Evolutionary conservation across 768 basidiomycete species (phyloP).

Genomic region (Cyclocybe cylindracea): DNA sequence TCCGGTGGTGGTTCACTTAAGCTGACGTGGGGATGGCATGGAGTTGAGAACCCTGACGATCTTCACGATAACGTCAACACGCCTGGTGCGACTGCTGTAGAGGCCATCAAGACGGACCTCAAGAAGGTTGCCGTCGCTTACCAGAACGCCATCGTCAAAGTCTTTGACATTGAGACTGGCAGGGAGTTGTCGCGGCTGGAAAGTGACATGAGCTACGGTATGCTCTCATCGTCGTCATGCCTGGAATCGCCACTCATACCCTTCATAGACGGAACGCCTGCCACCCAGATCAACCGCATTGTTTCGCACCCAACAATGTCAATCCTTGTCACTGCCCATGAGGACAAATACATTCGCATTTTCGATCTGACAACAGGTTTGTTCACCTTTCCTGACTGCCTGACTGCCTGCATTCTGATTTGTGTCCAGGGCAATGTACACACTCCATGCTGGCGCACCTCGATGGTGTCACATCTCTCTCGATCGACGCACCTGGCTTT

Average conservation of each 20-base stretch:
- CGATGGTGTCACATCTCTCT: slow-evolving; percentile 88
- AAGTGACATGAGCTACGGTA: slow-evolving; percentile 62
- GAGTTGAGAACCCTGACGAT: slow-evolving; percentile 54
- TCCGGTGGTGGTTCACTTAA: slow-evolving; percentile 65
- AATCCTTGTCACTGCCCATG: slow-evolving; percentile 86
- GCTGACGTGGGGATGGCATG: slow-evolving; percentile 81
- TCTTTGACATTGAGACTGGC: slow-evolving; percentile 90
- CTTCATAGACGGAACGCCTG: slow-evolving; percentile 64
- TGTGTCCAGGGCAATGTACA: slow-evolving; percentile 71
- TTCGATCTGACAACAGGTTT: slow-evolving; percentile 83
- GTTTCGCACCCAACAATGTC: slow-evolving; percentile 91
- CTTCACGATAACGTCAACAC: slow-evolving; percentile 50
- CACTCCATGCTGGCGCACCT: slow-evolving; percentile 90
- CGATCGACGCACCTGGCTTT: slow-evolving; percentile 85
- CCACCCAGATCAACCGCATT: slow-evolving; percentile 83
- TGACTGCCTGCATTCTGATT: slow-evolving; percentile 3
- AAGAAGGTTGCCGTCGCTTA: slow-evolving; percentile 91
- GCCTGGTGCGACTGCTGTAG: slow-evolving; percentile 81
- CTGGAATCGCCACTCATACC: slow-evolving; percentile 1
- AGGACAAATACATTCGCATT: slow-evolving; percentile 91
- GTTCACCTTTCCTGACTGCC: slow-evolving; percentile 20
- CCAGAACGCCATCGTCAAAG: slow-evolving; percentile 84
- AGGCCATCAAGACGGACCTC: slow-evolving; percentile 79
- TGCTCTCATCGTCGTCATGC: slow-evolving; percentile 16
- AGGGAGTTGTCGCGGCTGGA: slow-evolving; percentile 67